Conservation (phyloP, 2,329 filamentous ascomycete genomes). For the Mycosphaerella sp. region DNA sequence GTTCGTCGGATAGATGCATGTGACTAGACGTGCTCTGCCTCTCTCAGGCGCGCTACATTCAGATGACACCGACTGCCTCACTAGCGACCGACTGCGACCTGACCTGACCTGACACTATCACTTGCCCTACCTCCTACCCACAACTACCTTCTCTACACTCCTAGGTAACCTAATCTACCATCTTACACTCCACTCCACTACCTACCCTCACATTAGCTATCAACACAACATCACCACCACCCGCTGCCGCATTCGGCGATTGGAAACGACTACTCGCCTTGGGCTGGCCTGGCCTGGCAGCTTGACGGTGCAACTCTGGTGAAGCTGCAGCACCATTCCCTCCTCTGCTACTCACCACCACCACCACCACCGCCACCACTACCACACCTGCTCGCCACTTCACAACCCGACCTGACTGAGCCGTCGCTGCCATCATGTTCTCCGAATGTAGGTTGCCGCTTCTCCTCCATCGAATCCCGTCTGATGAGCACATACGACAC, state of each 20-base stretch:
- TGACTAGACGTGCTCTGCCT: no score
- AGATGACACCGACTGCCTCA: no score
- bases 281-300: neutral
- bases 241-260: neutral
- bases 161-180: no score
- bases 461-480: conserved; percentile 26
- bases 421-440: conserved; percentile 52
- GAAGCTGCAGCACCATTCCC: neutral
- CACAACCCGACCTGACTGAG: neutral
- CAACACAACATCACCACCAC: neutral
- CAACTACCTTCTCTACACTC: neutral
- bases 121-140: neutral
- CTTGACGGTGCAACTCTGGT: neutral
- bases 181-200: neutral
- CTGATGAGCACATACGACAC: conserved; percentile 27
- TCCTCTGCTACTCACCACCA: neutral
- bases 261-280: neutral
- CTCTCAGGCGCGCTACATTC: no score
- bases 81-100: no score
- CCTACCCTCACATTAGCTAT: neutral
- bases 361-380: neutral
- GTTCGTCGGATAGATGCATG: no score
- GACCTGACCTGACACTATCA: neutral
- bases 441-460: conserved; percentile 68
- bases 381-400: neutral